phyloP scores from a whole-genome alignment of 148 eudicot species.

The Fagopyrum homotropicum region DNA sequence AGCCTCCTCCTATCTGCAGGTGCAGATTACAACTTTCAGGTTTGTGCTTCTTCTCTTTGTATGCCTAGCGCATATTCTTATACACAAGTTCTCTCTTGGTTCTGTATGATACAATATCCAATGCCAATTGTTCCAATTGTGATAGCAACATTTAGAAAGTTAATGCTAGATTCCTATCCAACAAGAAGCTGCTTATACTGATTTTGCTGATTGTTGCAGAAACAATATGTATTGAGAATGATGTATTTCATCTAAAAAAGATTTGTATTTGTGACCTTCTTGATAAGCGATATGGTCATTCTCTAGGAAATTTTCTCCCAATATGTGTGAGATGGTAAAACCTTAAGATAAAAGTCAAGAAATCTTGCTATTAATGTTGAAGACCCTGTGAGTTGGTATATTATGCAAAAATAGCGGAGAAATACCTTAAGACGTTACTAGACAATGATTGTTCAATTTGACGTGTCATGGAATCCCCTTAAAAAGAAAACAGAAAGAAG shows the following conservation, averaged over 20 bases:
- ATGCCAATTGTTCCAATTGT: not conserved
- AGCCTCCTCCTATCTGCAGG: conserved; percentile 90
- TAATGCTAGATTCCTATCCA: not conserved
- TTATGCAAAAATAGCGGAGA: too few relatives aligned
- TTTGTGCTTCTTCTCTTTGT: conserved; percentile 17
- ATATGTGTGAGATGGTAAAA: too few relatives aligned
- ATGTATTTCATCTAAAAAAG: not conserved
- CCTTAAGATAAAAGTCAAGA: too few relatives aligned
- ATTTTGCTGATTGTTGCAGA: not conserved
- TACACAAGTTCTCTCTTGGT: not conserved
- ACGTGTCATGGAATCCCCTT: too few relatives aligned
- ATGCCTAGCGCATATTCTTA: not conserved
- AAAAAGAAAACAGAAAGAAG: too few relatives aligned
- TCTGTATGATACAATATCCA: not conserved
- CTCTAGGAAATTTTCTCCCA: too few relatives aligned
- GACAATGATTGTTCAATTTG: too few relatives aligned
- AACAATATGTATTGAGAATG: not conserved
- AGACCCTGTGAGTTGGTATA: too few relatives aligned
- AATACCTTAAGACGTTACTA: too few relatives aligned
- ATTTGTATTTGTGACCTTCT: too few relatives aligned
- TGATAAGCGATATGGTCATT: too few relatives aligned
- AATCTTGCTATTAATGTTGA: too few relatives aligned
- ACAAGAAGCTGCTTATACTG: not conserved
- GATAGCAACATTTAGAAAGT: not conserved
- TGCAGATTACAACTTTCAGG: conserved; percentile 91